Base-by-base conservation (phyloP, 306 rosid species). In the Ochetophila trinervis region DNA sequence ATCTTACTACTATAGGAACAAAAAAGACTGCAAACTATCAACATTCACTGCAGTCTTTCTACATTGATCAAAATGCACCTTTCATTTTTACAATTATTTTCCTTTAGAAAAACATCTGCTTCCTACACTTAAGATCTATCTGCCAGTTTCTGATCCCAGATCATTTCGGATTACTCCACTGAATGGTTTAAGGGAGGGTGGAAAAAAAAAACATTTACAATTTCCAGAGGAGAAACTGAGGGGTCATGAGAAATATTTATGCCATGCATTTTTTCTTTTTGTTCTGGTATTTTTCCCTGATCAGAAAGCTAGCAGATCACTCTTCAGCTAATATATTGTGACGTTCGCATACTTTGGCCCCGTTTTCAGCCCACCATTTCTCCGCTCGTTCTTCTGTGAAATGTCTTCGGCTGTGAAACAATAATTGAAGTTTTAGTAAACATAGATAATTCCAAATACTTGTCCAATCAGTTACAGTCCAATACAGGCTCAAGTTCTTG, bases 331-430 rank as follows among this genome's bases (percentile, higher is more conserved):
- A 77, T 76, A 86, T 53, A 44, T 76, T 84, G 80, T 80, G 81
- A 57, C 82, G 87, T 70, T 89, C 91, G 50, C 87, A 84, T 47
- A 89, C 78, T 75, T 64, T 83, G 50, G 78, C 50, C 27, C 91
- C 95, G 54, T 89, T 76, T 81, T 93, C 91, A 49, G 91, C 74
- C 98, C 98, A 93, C 98, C 98, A 93, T 62, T 74, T 83, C 42
- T 87, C 94, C 20, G 98, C 96, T 76, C 83, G 73, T 57, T 81
- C 88, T 86, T 86, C 88, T 0, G 94, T 84, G 74, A 89, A 93
- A 79, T 87, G 94, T 81, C 70, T 89, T 71, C 98, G 90, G 67
- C 98, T 93, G 97, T 61, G 48, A 61, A 59, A 74, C 52, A 79
- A 71, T 49, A 34, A 42, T 48, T 30, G 63, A 75, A 57, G 67